These are phyloP conservation scores for Earliella scabrosa DNA, from an alignment of 1,284 basidiomycete species.

Conservation along the genomic window DNA sequence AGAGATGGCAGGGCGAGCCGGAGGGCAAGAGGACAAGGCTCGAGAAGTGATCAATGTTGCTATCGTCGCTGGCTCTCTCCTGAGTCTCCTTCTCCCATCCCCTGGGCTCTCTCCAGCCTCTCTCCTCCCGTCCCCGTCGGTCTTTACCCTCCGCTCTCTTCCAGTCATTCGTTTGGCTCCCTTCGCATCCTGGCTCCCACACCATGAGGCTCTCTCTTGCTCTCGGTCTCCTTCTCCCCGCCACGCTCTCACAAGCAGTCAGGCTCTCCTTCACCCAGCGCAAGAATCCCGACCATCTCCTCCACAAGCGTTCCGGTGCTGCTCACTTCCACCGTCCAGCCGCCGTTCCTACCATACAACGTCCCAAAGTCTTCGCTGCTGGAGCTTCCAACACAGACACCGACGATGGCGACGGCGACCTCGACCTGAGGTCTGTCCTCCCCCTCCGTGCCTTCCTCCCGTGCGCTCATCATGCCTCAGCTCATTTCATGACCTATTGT, in stretches of 20 bases:
- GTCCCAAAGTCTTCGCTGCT: too few relatives aligned
- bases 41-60: constrained; percentile 13
- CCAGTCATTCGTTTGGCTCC: constrained; percentile 29
- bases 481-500: constrained; percentile 74
- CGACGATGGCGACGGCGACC: constrained; percentile 28
- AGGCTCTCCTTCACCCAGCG: constrained; percentile 35
- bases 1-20: neutral
- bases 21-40: neutral
- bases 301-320: constrained; percentile 29
- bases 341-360: too few relatives aligned
- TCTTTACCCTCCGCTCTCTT: constrained; percentile 22
- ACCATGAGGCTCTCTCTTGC: constrained; percentile 34
- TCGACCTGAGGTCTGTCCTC: constrained; percentile 36
- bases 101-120: neutral
- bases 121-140: constrained; percentile 11
- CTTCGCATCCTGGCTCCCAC: constrained; percentile 10
- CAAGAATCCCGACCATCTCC: constrained; percentile 16
- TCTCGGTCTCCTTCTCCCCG: constrained; percentile 32
- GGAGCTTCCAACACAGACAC: constrained; percentile 25
- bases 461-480: constrained; percentile 37
- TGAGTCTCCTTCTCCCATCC: neutral
- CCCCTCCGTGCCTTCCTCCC: neutral
- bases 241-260: too few relatives aligned
- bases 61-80: neutral
- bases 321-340: constrained; percentile 25